These are phyloP conservation scores for Podospora conica DNA, from an alignment of 495 filamentous ascomycete species.

Conservation along the genomic window DNA sequence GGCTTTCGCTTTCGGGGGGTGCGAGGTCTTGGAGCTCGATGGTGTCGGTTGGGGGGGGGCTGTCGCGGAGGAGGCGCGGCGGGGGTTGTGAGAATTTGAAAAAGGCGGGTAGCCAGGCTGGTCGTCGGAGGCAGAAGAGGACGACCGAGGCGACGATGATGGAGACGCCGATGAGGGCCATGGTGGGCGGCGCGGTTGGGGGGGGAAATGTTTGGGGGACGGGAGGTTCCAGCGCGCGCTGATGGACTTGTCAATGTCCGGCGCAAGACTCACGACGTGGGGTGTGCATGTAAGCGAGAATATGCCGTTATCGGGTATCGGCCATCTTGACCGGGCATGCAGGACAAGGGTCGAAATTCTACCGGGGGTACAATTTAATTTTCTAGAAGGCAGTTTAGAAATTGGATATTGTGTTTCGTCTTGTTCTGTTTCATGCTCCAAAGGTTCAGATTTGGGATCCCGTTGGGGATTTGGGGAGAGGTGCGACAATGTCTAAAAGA, in stretches of 20 bases:
- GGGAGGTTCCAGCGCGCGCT: conserved; percentile 1
- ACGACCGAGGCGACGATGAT: conserved; percentile 49
- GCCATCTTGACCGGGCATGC: background rate
- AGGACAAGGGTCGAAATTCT: background rate
- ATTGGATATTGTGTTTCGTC: background rate
- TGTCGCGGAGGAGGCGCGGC: conserved; percentile 18
- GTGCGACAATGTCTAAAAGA: background rate
- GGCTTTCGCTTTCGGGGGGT: background rate
- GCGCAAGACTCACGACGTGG: background rate
- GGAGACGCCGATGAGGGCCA: conserved; percentile 50
- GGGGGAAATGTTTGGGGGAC: conserved; percentile 1
- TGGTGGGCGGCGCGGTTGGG: conserved; percentile 17
- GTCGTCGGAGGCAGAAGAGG: conserved; percentile 44
- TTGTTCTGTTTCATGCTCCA: background rate
- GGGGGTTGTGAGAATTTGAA: conserved; percentile 21
- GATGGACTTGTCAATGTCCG: background rate
- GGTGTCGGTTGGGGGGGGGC: background rate
- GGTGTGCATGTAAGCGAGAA: background rate
- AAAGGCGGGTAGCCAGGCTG: conserved; percentile 35
- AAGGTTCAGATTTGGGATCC: background rate
- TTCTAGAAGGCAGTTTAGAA: background rate
- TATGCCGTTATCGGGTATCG: background rate
- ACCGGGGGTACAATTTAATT: too few relatives aligned
- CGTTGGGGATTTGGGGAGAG: background rate
- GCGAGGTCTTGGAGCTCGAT: background rate